These are phyloP conservation scores for Coriaria nepalensis DNA, from an alignment of 306 rosid genomes.

Conservation along the genomic window DNA sequence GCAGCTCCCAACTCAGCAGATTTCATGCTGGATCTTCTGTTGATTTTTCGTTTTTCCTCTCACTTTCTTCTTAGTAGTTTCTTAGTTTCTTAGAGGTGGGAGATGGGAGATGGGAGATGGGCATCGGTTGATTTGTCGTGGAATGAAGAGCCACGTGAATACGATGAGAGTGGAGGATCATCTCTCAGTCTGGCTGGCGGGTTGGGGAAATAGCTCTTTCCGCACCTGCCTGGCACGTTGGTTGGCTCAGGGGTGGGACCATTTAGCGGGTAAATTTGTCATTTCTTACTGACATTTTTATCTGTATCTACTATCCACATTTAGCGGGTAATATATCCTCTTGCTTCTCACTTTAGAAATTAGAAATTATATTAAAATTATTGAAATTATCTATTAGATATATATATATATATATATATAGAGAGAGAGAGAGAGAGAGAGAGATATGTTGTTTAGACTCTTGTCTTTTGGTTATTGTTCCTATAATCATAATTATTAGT, in stretches of 20 bases:
- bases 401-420: too few species aligned
- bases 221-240: conserved; percentile 14
- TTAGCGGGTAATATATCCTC: too few species aligned
- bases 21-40: not conserved
- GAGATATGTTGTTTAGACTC: too few species aligned
- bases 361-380: too few species aligned
- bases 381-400: too few species aligned
- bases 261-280: too few species aligned
- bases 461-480: too few species aligned
- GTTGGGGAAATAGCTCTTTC: conserved; percentile 1
- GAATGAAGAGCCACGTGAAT: conserved; percentile 36
- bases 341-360: too few species aligned
- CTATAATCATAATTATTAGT: too few species aligned
- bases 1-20: not conserved
- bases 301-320: too few species aligned
- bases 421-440: too few species aligned
- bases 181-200: not conserved
- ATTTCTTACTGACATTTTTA: too few species aligned
- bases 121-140: conserved; percentile 13
- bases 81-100: not conserved
- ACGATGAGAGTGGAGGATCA: not conserved
- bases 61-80: not conserved
- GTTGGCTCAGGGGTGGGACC: not conserved
- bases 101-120: not conserved
- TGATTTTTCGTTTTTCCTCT: conserved; percentile 5